Evolutionary conservation across 2,329 filamentous ascomycete species (phyloP).

Genomic region (Pezicula neosporulosa): DNA sequence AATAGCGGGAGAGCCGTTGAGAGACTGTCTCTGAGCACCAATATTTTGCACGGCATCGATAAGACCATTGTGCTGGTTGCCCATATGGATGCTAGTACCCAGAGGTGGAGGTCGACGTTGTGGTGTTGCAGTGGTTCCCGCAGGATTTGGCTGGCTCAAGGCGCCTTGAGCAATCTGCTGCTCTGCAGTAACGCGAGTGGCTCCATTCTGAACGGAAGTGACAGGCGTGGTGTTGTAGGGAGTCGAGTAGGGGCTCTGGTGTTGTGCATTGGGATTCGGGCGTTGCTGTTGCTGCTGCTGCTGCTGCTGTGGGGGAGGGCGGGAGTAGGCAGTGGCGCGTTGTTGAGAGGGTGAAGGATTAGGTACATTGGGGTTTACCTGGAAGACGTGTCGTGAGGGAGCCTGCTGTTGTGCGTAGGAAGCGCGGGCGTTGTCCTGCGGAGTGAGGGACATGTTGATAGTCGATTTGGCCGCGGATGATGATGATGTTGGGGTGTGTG

Average conservation of each 20-base stretch:
- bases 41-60: conserved; percentile 23
- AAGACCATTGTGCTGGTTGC: conserved; percentile 22
- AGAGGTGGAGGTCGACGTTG: conserved; percentile 27
- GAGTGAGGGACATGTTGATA: conserved; percentile 23
- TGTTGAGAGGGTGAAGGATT: conserved; percentile 15
- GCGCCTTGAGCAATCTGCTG: conserved; percentile 30
- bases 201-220: conserved; percentile 8
- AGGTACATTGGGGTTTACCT: conserved; percentile 18
- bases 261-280: conserved; percentile 16
- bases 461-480: no score
- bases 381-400: conserved; percentile 21
- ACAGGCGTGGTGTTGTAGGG: conserved; percentile 23
- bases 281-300: conserved; percentile 15
- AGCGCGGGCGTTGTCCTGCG: conserved; percentile 21
- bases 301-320: conserved; percentile 15
- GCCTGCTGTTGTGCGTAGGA: conserved; percentile 15
- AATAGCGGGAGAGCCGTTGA: conserved; percentile 25
- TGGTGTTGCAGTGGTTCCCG: conserved; percentile 19
- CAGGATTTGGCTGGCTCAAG: conserved; percentile 20
- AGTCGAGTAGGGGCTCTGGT: conserved; percentile 26
- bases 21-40: conserved; percentile 20
- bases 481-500: no score
- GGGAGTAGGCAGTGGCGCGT: background rate
- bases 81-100: conserved; percentile 27
- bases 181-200: conserved; percentile 24